Percentiles rank a stretch among this genome's conserved stretches.
These are phyloP conservation scores for Phytophthora capsici DNA, from an alignment of 352 stramenopile species.

Conservation along the genomic window DNA sequence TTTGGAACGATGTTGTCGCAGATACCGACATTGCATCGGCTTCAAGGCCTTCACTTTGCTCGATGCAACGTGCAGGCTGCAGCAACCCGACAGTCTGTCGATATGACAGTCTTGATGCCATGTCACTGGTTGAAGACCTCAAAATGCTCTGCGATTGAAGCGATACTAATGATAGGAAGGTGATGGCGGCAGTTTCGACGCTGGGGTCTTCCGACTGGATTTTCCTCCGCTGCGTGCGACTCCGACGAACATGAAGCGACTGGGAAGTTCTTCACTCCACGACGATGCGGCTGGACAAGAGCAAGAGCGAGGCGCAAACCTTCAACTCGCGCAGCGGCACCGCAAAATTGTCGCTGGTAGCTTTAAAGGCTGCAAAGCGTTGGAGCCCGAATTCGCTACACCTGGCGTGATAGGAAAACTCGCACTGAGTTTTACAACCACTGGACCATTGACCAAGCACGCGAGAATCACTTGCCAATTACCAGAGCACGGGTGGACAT, in stretches of 20 bases:
- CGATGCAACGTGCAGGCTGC: background rate
- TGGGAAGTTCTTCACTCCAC: conserved; percentile 8
- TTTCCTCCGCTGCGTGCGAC: conserved; percentile 23
- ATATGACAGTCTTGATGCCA: conserved; percentile 2
- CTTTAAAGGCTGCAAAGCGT: conserved; percentile 48
- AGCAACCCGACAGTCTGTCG: conserved; percentile 5
- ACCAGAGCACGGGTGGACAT: conserved; percentile 63
- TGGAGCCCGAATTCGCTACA: conserved; percentile 56
- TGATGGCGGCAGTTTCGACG: conserved; percentile 8
- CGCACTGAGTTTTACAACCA: conserved; percentile 59
- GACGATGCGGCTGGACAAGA: conserved; percentile 14
- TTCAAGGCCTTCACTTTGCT: conserved; percentile 11
- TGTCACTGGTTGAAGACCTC: conserved; percentile 24
- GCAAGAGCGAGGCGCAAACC: conserved; percentile 60
- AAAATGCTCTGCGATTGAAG: background rate
- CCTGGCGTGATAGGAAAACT: conserved; percentile 60
- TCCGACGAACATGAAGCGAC: conserved; percentile 29
- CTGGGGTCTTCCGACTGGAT: conserved; percentile 14
- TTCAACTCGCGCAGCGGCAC: conserved; percentile 79
- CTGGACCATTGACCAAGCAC: conserved; percentile 42
- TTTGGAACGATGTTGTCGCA: conserved; percentile 19
- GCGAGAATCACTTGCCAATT: conserved; percentile 56
- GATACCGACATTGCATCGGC: background rate
- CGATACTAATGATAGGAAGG: conserved; percentile 12
- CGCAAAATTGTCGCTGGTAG: conserved; percentile 55